phyloP scores from a whole-genome alignment of 495 filamentous ascomycete genomes.

The Aspergillus cristatus region DNA sequence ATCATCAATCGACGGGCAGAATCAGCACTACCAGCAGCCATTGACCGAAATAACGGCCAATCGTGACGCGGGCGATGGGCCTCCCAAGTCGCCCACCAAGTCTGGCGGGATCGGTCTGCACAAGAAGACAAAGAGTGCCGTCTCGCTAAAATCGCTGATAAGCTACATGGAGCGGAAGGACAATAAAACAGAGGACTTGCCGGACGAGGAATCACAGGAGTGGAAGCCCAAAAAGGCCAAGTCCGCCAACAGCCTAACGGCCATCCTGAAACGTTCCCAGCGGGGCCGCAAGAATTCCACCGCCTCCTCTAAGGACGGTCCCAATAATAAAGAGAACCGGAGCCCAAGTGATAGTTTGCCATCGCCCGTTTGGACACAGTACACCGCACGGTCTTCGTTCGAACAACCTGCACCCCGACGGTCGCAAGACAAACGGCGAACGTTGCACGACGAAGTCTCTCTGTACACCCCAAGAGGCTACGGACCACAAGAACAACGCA shows the following conservation, averaged over 20 bases:
- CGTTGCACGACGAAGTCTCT: slow-evolving; percentile 48
- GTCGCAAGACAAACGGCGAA: slow-evolving; percentile 31
- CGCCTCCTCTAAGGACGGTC: slow-evolving; percentile 38
- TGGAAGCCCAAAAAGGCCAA: slow-evolving; percentile 73
- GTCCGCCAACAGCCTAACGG: slow-evolving; percentile 68
- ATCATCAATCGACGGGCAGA: no score
- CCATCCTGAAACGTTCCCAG: slow-evolving; percentile 38
- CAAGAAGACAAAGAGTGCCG: slow-evolving; percentile 59
- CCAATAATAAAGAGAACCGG: slow-evolving; percentile 72
- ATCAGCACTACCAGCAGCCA: slow-evolving; percentile 24
- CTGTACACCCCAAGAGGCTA: slow-evolving; percentile 55
- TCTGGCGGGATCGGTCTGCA: slow-evolving; percentile 30
- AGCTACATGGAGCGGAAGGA: slow-evolving; percentile 47
- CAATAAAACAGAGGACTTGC: slow-evolving; percentile 35
- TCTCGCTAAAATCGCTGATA: slow-evolving; percentile 54
- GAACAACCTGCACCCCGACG: slow-evolving; percentile 27
- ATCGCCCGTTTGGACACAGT: slow-evolving; percentile 74
- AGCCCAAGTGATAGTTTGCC: slow-evolving; percentile 39
- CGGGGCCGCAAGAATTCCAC: slow-evolving; percentile 32
- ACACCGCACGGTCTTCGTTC: slow-evolving; percentile 39
- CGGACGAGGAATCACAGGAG: slow-evolving; percentile 19
- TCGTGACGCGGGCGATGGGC: slow-evolving; percentile 22
- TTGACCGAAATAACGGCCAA: slow-evolving; percentile 33
- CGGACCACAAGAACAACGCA: slow-evolving; percentile 54
- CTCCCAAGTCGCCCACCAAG: slow-evolving; percentile 16